Percentiles rank a stretch among this genome's conserved stretches.
Evolutionary conservation across 2,329 filamentous ascomycete genomes (phyloP).

Genomic region (Hortaea werneckii): DNA sequence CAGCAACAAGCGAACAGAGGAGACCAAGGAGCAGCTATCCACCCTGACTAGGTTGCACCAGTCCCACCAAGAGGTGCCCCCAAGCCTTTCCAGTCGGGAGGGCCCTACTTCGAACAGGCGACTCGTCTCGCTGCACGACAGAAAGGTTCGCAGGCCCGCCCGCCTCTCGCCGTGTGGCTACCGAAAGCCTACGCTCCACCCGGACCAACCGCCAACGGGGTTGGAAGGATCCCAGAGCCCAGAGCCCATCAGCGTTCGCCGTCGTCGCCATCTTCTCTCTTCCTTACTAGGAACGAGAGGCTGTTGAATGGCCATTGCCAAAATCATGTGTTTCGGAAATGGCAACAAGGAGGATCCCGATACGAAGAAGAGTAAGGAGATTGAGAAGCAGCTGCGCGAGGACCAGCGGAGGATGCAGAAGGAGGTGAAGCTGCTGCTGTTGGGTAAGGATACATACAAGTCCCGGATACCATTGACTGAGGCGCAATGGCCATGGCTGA

Average conservation of each 20-base stretch:
- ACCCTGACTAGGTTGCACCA: too few relatives aligned
- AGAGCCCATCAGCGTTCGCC: neutral
- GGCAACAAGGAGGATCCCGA: constrained; percentile 38
- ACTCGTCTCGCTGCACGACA: constrained; percentile 35
- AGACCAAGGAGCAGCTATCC: too few relatives aligned
- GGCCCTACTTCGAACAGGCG: constrained; percentile 24
- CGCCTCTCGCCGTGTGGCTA: neutral
- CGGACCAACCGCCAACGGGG: neutral
- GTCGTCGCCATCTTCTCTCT: too few relatives aligned
- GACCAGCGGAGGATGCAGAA: constrained; percentile 80
- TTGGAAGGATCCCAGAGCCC: neutral
- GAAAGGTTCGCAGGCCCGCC: neutral
- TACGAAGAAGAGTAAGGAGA: constrained; percentile 51
- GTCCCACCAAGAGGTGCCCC: too few relatives aligned
- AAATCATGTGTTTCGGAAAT: constrained; percentile 43
- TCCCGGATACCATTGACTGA: neutral
- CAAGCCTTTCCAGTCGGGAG: too few relatives aligned
- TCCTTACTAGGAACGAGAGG: neutral
- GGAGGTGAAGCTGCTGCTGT: constrained; percentile 85
- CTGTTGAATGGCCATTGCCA: constrained; percentile 9
- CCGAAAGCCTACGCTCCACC: neutral
- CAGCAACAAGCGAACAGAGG: too few relatives aligned
- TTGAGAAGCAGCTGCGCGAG: constrained; percentile 73
- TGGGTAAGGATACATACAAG: constrained; percentile 49
- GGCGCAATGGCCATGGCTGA: constrained; percentile 14